Evolutionary conservation across 1,284 basidiomycete genomes (phyloP), one percentile per base, ranked within the genome.

Genomic region (Ustilago vetiveriae): DNA sequence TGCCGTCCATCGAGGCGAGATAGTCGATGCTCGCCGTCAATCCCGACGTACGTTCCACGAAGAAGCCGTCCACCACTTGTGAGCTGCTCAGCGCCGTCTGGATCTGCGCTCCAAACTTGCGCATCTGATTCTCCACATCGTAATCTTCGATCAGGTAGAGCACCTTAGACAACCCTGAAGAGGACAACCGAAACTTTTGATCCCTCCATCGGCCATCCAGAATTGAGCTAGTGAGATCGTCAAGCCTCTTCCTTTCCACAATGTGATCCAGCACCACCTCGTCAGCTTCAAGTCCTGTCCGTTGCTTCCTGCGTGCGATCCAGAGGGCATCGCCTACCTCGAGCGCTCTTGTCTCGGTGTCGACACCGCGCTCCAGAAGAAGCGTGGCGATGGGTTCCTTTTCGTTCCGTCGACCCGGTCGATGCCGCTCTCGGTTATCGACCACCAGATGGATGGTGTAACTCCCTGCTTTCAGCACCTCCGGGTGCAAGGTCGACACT

Each of bases 71-170:
- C 43, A 86, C 82, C 29, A 87, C 82, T 65, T 87, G 86, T 5
- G 86, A 83, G 59, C 86, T 85, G 14, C 85, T 85, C 41, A 83
- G 80, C 27, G 80, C 78, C 3, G 83, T 84, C 60, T 80, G 78
- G 37, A 83, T 83, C 56, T 75, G 75, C 21, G 74, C 57, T 6
- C 78, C 81, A 42, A 76, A 75, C 27, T 65, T 66, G 41, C 67
- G 66, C 66, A 78, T 72, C 43, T 80, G 66, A 13, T 73, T 70
- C 10, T 82, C 74, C 2, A 81, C 77, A 57, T 86, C 83, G 75
- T 83, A 85, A 51, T 85, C 84, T 71, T 87, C 86, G 43, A 88
- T 84, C 26, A 88, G 79, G 74, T 87, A 87, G 56, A 86, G 84
- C 37, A 86, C 82, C 46, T 86, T 79, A 22, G 79, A 75, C 22